Evolutionary conservation across 345 rosid genomes (phyloP), one percentile per base, ranked within the genome.

Genomic region (Ceriops zippeliana): DNA sequence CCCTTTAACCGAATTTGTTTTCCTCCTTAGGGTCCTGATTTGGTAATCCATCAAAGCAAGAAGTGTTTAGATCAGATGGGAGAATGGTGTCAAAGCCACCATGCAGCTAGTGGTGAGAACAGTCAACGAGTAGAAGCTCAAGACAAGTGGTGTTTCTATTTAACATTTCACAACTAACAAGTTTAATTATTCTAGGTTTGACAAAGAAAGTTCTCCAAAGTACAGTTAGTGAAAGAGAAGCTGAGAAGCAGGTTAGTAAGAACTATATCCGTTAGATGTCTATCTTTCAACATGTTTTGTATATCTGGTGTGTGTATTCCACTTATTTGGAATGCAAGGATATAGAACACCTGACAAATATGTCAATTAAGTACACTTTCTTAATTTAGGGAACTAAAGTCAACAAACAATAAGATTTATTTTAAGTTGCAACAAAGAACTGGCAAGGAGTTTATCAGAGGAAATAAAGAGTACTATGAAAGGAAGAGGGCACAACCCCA

Each of bases 71-170:
- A 88, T 73, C 69, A 75, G 70, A 91, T 91, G 96, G 89, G 87
- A 61, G 97, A 95, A 35, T 89, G 99, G 99, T 95, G 97, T 77
- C 90, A 84, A 81, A 76, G 58, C 66, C 97, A 91, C 83, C 99
- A 91, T 62, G 88, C 80, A 30, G 90, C 85, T 68, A 95, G 97
- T 76, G 97, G 99, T 93, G 83, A 77, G 84, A 66, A 60, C 17
- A 13, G 49, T 13, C 4, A 0, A 11, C 15, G 49, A 42, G 28
- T 21, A 34, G 20, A 65, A 49, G 51, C 28, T 68, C 57, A 35
- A 34, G 53, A 42, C 24, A 26, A 72, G 27, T 68, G 32, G 21
- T 78, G 60, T 53, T 24, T 80, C 65, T 53, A 19, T 42, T 42
- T 13, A 42, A 13, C 49, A 42, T 3, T 13, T 13, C 5, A 42